Evolutionary conservation across 257 asterid genomes (phyloP).

Genomic region (Leonotis leonurus): DNA sequence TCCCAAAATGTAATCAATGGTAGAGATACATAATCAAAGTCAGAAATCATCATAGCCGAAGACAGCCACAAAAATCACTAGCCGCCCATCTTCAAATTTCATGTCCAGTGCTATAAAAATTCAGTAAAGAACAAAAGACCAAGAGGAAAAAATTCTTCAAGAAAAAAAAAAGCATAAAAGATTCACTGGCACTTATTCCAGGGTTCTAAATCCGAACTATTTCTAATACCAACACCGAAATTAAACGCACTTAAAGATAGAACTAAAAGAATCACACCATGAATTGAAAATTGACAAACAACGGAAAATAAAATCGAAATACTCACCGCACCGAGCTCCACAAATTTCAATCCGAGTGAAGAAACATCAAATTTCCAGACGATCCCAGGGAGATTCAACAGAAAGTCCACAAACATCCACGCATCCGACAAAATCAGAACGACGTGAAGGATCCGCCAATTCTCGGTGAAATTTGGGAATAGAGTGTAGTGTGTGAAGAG

Average conservation of each 20-base stretch:
- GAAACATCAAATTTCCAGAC: conserved; percentile 11
- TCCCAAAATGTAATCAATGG: not conserved
- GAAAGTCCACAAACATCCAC: not conserved
- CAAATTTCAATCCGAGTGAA: conserved; percentile 16
- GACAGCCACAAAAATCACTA: not conserved
- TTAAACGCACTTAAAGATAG: not conserved
- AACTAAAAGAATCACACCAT: not conserved
- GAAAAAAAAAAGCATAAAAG: not conserved
- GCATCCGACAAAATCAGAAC: not conserved
- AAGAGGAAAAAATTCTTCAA: not conserved
- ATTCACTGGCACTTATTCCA: not conserved
- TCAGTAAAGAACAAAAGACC: not conserved
- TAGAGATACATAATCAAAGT: not conserved
- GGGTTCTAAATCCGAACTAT: conserved; percentile 18
- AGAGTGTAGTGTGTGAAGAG: not conserved
- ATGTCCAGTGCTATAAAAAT: not conserved
- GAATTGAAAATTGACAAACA: not conserved
- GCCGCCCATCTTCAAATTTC: not conserved
- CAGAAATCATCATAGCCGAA: not conserved
- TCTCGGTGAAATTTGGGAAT: conserved; percentile 7
- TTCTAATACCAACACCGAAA: not conserved
- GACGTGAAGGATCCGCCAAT: conserved; percentile 19
- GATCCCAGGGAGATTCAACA: conserved; percentile 31
- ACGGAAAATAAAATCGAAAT: conserved; percentile 1
- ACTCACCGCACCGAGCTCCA: conserved; percentile 31